A percentile compares a stretch with the other conserved stretches of the same genome.
phyloP scores from a whole-genome alignment of 352 stramenopile species.

The Phytopythium sindhum region DNA sequence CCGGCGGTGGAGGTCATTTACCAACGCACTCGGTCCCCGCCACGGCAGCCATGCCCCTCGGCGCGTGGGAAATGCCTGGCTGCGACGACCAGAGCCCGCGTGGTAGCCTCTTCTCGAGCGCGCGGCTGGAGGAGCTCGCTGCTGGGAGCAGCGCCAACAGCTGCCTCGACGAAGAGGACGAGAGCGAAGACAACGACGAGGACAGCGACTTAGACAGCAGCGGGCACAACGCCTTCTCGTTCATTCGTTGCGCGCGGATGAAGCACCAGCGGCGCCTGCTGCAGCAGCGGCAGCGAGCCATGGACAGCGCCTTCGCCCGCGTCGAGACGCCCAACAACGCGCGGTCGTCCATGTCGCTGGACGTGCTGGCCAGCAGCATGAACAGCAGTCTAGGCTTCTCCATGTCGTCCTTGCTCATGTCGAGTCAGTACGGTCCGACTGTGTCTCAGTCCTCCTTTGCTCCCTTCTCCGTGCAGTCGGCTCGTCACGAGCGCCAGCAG shows the following conservation, averaged over 20 bases:
- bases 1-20: background rate
- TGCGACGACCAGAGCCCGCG: constrained; percentile 4
- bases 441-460: background rate
- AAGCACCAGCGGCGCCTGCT: constrained; percentile 1
- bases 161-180: background rate
- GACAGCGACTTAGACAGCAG: background rate
- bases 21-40: background rate
- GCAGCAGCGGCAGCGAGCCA: background rate
- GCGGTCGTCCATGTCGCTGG: constrained; percentile 3
- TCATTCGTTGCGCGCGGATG: background rate
- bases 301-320: background rate
- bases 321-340: constrained; percentile 3
- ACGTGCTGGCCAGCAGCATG: constrained; percentile 5
- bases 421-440: constrained; percentile 1
- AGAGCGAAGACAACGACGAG: background rate
- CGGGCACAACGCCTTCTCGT: background rate
- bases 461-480: constrained; percentile 2
- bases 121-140: background rate
- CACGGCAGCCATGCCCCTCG: background rate
- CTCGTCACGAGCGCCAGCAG: background rate
- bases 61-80: background rate
- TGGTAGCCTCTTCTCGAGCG: constrained; percentile 3
- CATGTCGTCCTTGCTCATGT: constrained; percentile 6
- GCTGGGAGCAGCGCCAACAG: background rate
- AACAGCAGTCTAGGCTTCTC: constrained; percentile 1